phyloP scores from a whole-genome alignment of 1,139 yeast genomes.

The Chernovozyma sophiae-reginae region DNA sequence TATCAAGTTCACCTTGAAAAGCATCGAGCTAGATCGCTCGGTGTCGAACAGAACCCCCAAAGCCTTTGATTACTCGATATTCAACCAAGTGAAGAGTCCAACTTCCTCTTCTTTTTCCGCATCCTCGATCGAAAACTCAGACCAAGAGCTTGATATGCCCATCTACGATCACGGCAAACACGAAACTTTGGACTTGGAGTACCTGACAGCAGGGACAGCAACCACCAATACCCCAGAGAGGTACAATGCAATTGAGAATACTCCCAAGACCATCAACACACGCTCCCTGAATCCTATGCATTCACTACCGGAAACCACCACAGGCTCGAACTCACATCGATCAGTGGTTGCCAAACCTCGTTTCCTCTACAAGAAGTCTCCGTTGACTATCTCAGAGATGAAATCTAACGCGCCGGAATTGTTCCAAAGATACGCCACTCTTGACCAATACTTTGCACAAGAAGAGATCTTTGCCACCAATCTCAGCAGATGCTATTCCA shows the following conservation, averaged over 20 bases:
- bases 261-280: no score
- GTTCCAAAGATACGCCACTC: background rate
- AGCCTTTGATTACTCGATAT: constrained; percentile 3
- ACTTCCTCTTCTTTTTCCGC: background rate
- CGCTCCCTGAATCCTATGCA: no score
- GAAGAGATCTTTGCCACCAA: constrained; percentile 5
- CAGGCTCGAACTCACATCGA: no score
- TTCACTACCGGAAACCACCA: no score
- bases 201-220: background rate
- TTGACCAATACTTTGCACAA: constrained; percentile 2
- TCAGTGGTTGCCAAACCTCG: no score
- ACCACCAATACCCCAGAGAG: no score
- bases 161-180: background rate
- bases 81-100: background rate
- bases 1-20: constrained; percentile 4
- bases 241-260: no score
- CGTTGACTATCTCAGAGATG: constrained; percentile 6
- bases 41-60: constrained; percentile 4
- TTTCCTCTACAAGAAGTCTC: no score
- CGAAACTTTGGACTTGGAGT: constrained; percentile 6
- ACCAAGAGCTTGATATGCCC: background rate
- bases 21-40: constrained; percentile 3
- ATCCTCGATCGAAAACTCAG: background rate
- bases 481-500: background rate
- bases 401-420: constrained; percentile 4